Conservation (phyloP, 1,139 yeast genomes). For the Yamadazyma trypodendri region DNA sequence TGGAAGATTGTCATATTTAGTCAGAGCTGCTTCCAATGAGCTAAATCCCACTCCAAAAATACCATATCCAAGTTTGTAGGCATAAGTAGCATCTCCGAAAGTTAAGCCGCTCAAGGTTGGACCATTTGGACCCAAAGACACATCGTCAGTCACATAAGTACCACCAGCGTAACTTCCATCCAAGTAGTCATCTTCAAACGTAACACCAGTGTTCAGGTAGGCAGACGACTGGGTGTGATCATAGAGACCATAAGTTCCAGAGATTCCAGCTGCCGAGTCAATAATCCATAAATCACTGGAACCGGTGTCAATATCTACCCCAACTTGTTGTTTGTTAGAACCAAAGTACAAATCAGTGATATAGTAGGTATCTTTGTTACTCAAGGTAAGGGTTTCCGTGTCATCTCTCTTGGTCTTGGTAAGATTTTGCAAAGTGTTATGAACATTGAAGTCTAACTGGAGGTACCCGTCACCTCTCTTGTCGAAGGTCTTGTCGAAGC, state of each 20-base stretch:
- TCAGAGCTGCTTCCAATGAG: slow-evolving; percentile 9
- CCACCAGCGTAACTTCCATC: slow-evolving; percentile 65
- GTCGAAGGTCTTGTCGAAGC: slow-evolving; percentile 10
- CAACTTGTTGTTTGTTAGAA: slow-evolving; percentile 20
- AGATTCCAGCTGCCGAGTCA: background rate
- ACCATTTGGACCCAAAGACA: slow-evolving; percentile 16
- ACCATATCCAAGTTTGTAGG: slow-evolving; percentile 21
- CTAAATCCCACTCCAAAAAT: slow-evolving; percentile 44
- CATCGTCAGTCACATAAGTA: slow-evolving; percentile 50
- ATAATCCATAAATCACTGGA: slow-evolving; percentile 31
- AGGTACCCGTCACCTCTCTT: slow-evolving; percentile 14
- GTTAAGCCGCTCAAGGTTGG: slow-evolving; percentile 7
- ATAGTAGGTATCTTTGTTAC: slow-evolving; percentile 33
- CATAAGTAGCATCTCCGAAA: slow-evolving; percentile 9
- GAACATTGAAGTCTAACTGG: slow-evolving; percentile 12
- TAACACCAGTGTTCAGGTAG: slow-evolving; percentile 33
- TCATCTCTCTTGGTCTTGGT: slow-evolving; percentile 5
- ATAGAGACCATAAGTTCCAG: slow-evolving; percentile 5
- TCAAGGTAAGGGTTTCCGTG: slow-evolving; percentile 2
- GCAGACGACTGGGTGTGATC: slow-evolving; percentile 13
- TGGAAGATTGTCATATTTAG: slow-evolving; percentile 28
- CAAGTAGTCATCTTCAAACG: slow-evolving; percentile 50
- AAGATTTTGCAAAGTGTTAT: background rate
- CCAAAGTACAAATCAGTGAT: slow-evolving; percentile 42
- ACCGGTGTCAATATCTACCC: slow-evolving; percentile 28